These are phyloP conservation scores for Serendipita sp. DNA, from an alignment of 768 basidiomycete genomes.

Conservation along the genomic window DNA sequence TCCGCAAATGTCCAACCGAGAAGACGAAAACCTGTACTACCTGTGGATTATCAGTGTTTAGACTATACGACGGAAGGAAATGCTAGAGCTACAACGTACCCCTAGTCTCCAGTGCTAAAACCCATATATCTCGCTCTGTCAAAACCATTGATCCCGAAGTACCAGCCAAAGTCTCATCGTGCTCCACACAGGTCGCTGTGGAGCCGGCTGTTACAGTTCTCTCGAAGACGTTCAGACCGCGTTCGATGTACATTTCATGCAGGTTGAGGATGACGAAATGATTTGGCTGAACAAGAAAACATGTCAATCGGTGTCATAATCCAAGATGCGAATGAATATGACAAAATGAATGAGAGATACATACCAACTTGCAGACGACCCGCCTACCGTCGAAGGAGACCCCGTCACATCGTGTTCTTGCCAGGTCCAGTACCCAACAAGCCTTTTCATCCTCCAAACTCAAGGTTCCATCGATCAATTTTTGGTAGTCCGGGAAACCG, in stretches of 20 bases:
- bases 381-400: not conserved
- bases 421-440: not conserved
- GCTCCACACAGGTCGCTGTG: too few relatives aligned
- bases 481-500: not conserved
- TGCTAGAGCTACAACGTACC: too few relatives aligned
- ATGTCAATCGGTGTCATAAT: not conserved
- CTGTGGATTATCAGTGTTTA: too few relatives aligned
- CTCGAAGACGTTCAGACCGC: too few relatives aligned
- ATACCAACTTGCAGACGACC: not conserved
- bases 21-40: too few relatives aligned
- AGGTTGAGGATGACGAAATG: not conserved
- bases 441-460: not conserved
- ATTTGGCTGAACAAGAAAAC: not conserved
- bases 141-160: too few relatives aligned
- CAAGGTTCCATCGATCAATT: not conserved
- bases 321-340: not conserved
- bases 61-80: too few relatives aligned
- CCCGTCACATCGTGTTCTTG: not conserved
- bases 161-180: too few relatives aligned
- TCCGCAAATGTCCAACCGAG: too few relatives aligned
- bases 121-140: too few relatives aligned
- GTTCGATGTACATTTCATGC: not conserved
- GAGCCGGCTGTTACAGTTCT: too few relatives aligned
- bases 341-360: not conserved
- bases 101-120: too few relatives aligned